Evolutionary conservation across 345 rosid species (phyloP).

Genomic region (Rhodomyrtus tomentosa): DNA sequence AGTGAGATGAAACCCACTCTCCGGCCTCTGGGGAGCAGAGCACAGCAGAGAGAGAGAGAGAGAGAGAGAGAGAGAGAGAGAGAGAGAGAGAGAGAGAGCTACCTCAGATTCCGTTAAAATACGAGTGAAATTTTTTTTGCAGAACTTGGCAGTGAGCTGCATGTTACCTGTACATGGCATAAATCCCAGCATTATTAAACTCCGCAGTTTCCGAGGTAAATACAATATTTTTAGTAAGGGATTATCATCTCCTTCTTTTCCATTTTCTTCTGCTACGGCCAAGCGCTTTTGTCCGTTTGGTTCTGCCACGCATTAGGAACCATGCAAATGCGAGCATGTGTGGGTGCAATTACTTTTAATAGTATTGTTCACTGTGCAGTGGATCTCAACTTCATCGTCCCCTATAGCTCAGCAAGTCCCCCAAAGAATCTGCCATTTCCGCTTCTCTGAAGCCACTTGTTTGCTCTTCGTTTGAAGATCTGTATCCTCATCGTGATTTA

Average conservation of each 20-base stretch:
- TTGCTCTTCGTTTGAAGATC: background rate
- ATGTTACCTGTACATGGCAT: background rate
- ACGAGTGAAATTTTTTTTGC: background rate
- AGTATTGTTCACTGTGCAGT: background rate
- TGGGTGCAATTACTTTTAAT: conserved; percentile 4
- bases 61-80: background rate
- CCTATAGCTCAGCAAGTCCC: background rate
- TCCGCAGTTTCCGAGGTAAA: background rate
- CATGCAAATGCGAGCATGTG: background rate
- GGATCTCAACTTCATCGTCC: conserved; percentile 19
- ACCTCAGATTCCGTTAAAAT: background rate
- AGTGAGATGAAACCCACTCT: background rate
- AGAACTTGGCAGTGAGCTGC: background rate
- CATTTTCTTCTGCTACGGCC: background rate
- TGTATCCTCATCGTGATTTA: background rate
- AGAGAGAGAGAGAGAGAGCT: background rate
- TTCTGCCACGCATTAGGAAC: background rate
- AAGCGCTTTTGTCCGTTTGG: background rate
- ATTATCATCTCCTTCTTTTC: background rate
- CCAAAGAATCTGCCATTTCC: background rate
- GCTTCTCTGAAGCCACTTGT: background rate
- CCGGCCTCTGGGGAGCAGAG: background rate
- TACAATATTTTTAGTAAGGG: background rate
- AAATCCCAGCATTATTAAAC: background rate
- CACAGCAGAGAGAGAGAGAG: background rate